Percentiles rank a stretch among this genome's conserved stretches.
Conservation (phyloP, 1,139 yeast species). For the Wickerhamomyces sp. region DNA sequence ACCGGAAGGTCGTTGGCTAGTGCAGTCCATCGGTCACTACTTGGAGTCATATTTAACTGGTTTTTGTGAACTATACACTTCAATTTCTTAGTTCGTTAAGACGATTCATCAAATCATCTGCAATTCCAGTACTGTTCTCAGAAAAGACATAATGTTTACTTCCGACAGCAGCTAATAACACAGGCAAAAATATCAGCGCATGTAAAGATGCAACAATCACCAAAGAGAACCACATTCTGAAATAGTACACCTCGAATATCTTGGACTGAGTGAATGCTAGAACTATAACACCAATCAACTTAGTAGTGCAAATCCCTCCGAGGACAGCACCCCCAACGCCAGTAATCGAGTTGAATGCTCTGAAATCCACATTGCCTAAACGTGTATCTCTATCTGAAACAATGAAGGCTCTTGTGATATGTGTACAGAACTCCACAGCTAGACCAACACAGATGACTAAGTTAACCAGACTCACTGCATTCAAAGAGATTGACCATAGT, state of each 20-base stretch:
- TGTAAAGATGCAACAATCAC: constrained; percentile 75
- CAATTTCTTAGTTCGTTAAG: constrained; percentile 3
- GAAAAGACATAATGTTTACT: constrained; percentile 42
- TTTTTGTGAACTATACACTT: not conserved
- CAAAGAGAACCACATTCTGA: constrained; percentile 91
- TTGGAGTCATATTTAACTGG: not conserved
- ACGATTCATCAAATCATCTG: constrained; percentile 24
- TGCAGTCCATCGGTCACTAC: not conserved
- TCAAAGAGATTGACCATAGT: constrained; percentile 68
- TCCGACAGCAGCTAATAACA: constrained; percentile 61
- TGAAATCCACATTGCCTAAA: constrained; percentile 24
- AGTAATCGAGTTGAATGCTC: constrained; percentile 57
- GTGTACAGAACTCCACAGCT: constrained; percentile 90
- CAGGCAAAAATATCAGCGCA: constrained; percentile 73
- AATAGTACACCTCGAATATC: constrained; percentile 87
- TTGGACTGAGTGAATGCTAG: constrained; percentile 81
- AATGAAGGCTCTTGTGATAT: constrained; percentile 70
- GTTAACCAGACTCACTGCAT: constrained; percentile 87
- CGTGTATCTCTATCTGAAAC: constrained; percentile 30
- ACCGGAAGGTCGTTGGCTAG: too few relatives aligned
- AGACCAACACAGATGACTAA: constrained; percentile 85
- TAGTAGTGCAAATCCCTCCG: constrained; percentile 87
- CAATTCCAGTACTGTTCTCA: constrained; percentile 25
- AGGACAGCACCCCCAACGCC: constrained; percentile 85
- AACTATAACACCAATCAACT: constrained; percentile 80